These are phyloP conservation scores for Tylopilus balloui DNA, from an alignment of 768 basidiomycete genomes.

Conservation along the genomic window DNA sequence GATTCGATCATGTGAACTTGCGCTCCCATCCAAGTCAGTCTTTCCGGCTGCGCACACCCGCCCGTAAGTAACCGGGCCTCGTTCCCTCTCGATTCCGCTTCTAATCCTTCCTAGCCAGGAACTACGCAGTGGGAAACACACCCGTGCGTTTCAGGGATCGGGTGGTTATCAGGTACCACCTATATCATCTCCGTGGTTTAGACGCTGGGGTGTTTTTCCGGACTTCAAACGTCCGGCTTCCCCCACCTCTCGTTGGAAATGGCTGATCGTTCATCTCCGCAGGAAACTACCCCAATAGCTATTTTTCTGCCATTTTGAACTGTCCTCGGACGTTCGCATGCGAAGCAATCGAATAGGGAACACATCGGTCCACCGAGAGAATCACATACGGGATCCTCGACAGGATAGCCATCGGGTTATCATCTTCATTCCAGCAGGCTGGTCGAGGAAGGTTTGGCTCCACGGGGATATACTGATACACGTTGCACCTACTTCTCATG, in stretches of 20 bases:
- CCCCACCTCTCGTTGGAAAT: background rate
- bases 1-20: no score
- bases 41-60: no score
- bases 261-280: background rate
- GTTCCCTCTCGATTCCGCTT: no score
- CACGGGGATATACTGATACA: background rate
- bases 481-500: background rate
- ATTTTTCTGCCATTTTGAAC: background rate
- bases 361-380: background rate
- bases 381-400: background rate
- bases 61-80: no score
- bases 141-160: background rate
- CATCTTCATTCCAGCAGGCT: background rate
- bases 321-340: background rate
- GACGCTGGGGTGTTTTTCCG: no score
- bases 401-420: background rate
- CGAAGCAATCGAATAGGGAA: background rate
- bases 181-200: background rate
- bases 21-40: no score
- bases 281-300: background rate
- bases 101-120: background rate
- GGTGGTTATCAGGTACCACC: no score
- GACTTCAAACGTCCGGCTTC: no score
- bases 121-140: background rate
- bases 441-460: background rate